These are phyloP conservation scores for Flaveria linearis DNA, from an alignment of 129 eudicot species.

Conservation along the genomic window DNA sequence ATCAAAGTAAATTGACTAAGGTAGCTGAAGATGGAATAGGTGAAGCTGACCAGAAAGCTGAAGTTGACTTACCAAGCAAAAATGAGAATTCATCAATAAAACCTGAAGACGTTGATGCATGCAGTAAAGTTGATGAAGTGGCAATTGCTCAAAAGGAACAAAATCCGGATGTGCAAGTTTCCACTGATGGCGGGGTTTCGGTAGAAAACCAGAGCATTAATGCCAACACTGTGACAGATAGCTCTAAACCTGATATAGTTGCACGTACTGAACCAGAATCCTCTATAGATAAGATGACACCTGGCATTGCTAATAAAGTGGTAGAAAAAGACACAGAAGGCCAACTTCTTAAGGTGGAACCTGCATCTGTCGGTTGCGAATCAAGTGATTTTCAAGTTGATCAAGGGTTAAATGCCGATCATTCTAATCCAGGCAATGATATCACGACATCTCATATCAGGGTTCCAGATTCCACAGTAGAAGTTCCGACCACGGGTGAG, in stretches of 20 bases:
- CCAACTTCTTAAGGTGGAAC: conserved; percentile 8
- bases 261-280: conserved; percentile 6
- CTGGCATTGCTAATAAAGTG: conserved; percentile 5
- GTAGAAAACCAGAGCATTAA: conserved; percentile 12
- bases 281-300: not conserved
- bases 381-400: conserved; percentile 3
- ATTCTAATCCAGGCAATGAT: conserved; percentile 2
- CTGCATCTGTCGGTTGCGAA: not conserved
- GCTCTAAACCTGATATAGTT: conserved; percentile 21
- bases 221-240: conserved; percentile 1
- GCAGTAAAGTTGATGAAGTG: conserved; percentile 13
- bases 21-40: conserved; percentile 15
- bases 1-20: conserved; percentile 26
- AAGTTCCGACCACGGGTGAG: too few species aligned
- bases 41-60: conserved; percentile 21
- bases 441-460: not conserved
- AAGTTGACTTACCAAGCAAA: conserved; percentile 24
- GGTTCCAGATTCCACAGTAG: conserved; percentile 17
- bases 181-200: conserved; percentile 14
- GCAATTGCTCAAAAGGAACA: not conserved
- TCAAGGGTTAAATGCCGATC: conserved; percentile 15
- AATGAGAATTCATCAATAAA: conserved; percentile 20
- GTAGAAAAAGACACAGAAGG: not conserved
- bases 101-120: conserved; percentile 12
- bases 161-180: not conserved